Evolutionary conservation across 106 monocot species (phyloP), one percentile per base, ranked within the genome.

Genomic region (Iris macrosiphon): DNA sequence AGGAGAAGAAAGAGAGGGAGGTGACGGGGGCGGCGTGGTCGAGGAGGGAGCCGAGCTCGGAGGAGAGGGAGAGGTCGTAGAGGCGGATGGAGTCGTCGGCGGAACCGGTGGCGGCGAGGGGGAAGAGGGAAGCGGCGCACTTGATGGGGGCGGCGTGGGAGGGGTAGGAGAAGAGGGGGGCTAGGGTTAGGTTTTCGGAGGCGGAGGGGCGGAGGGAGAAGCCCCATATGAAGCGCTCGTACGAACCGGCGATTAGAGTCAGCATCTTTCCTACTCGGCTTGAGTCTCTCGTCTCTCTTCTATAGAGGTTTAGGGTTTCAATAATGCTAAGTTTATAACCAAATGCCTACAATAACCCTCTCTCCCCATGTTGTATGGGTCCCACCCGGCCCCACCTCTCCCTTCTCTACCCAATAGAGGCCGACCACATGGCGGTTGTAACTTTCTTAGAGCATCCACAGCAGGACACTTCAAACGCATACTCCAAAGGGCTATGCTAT

Each of bases 171-270:
- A 93, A 93, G 74, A 88, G 71, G 13, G 71, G 68, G 4, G 42
- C 64, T 33, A 89, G 60, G 57, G 73, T 23, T 71, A 50, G 66
- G 54, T 52, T 45, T 61, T 61, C 43, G 7, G 26, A 16, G 27
- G 63, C 24, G 14, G 54, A 12, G 23, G 37, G 18, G 16, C 53
- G 31, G 60, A 89, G 64, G 45, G 94, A 82, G 82, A 82, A 95
- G 13, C 94, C 94, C 94, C 94, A 95, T 38, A 95, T 79, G 61
- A 81, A 89, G 42, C 69, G 69, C 76, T 95, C 94, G 79, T 95
- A 95, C 6, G 94, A 95, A 10, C 94, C 94, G 15, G 94, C 94
- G 30, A 95, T 67, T 42, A 95, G 68, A 38, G 60, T 69, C 93
- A 88, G n/a, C n/a, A n/a, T n/a, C n/a, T n/a, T n/a, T n/a, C n/a